A percentile compares a stretch with the other conserved stretches of the same genome.
phyloP scores from a whole-genome alignment of 352 stramenopile genomes.

The Paralagenidium karlingii region DNA sequence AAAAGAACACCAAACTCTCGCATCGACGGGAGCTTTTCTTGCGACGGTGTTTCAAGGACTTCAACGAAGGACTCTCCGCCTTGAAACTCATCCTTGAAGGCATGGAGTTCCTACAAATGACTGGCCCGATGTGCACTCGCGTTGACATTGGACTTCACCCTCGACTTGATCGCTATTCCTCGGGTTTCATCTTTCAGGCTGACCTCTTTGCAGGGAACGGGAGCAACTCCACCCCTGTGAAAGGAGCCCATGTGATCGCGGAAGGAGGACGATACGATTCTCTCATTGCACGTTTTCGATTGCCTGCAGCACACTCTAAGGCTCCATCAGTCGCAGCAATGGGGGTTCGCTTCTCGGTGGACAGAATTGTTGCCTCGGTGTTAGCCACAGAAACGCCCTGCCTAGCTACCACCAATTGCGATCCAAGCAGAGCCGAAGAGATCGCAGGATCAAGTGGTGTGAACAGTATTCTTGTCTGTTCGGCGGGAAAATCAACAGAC shows the following conservation, averaged over 20 bases:
- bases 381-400: too few species aligned
- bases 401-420: conserved; percentile 17
- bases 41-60: conserved; percentile 52
- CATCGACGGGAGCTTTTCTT: conserved; percentile 46
- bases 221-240: conserved; percentile 17
- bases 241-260: conserved; percentile 52
- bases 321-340: conserved; percentile 56
- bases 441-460: conserved; percentile 1
- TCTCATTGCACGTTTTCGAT: conserved; percentile 72
- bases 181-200: conserved; percentile 76
- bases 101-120: conserved; percentile 53
- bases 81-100: conserved; percentile 52
- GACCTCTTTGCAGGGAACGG: conserved; percentile 30
- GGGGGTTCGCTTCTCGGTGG: conserved; percentile 73
- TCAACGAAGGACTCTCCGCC: conserved; percentile 43
- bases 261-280: conserved; percentile 76
- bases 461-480: conserved; percentile 50
- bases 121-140: conserved; percentile 39
- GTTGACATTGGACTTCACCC: conserved; percentile 69
- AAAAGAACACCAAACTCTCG: too few species aligned
- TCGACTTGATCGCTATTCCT: conserved; percentile 60
- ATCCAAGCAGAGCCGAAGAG: conserved; percentile 12
- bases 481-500: conserved; percentile 51
- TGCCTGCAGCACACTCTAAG: conserved; percentile 67
- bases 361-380: conserved; percentile 74